Conservation (phyloP, 108 stramenopile species). For the Nitzschia inconspicua region DNA sequence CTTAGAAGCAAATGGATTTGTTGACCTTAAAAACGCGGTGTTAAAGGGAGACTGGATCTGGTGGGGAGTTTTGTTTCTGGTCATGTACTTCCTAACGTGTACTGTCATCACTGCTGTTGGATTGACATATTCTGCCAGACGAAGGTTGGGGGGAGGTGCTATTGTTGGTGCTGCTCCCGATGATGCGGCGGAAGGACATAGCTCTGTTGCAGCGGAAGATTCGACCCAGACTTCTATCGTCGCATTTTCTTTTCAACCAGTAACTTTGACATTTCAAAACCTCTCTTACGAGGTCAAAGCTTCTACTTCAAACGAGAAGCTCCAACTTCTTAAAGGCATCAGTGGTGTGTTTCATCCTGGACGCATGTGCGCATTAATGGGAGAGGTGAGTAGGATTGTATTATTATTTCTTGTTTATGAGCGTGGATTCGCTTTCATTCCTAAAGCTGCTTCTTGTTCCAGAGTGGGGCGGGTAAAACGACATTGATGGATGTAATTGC, state of each 20-base stretch:
- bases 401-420: too few species aligned
- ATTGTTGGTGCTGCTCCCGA: conserved; percentile 1
- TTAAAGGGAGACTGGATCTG: conserved; percentile 50
- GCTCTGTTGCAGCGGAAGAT: conserved; percentile 5
- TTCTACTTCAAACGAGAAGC: conserved; percentile 43
- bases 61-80: conserved; percentile 47
- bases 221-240: conserved; percentile 27
- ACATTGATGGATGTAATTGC: not conserved
- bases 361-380: conserved; percentile 61
- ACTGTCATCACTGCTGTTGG: conserved; percentile 32
- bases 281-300: conserved; percentile 55
- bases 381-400: too few species aligned
- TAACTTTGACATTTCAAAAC: conserved; percentile 57
- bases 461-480: conserved; percentile 31
- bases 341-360: conserved; percentile 55
- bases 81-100: conserved; percentile 29
- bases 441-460: too few species aligned
- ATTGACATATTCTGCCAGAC: conserved; percentile 18
- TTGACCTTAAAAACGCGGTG: conserved; percentile 14
- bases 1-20: conserved; percentile 44
- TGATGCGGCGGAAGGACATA: not conserved
- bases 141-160: not conserved
- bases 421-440: too few species aligned
- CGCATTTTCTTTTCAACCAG: conserved; percentile 50
- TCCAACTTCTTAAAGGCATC: conserved; percentile 47